Conservation (phyloP, 108 stramenopile species). For the Fistulifera pelliculosa region DNA sequence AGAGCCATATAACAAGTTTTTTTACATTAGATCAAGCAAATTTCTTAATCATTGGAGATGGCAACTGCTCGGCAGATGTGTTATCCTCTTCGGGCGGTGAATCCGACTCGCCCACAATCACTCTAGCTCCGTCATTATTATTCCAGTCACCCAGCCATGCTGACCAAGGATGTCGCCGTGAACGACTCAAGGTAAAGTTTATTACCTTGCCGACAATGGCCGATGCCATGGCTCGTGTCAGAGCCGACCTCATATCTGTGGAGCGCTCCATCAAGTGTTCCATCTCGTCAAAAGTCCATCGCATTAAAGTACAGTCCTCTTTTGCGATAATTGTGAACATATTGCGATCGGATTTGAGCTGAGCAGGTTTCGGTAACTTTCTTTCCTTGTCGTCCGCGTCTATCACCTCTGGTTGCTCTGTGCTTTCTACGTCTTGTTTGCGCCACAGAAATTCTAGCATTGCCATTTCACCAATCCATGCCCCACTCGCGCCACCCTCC, state of each 20-base stretch:
- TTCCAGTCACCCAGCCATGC: slow-evolving; percentile 42
- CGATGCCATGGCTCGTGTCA: slow-evolving; percentile 78
- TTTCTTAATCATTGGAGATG: too few relatives aligned
- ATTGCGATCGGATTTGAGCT: slow-evolving; percentile 8
- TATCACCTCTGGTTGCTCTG: not conserved
- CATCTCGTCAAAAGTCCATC: slow-evolving; percentile 73
- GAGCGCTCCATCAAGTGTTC: slow-evolving; percentile 56
- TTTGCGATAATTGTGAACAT: slow-evolving; percentile 55
- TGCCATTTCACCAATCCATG: slow-evolving; percentile 82
- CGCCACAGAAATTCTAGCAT: slow-evolving; percentile 57
- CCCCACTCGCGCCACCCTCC: slow-evolving; percentile 68
- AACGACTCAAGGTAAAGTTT: slow-evolving; percentile 57
- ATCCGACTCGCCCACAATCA: slow-evolving; percentile 1
- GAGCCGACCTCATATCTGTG: slow-evolving; percentile 48
- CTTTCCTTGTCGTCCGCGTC: not conserved
- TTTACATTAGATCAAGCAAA: too few relatives aligned
- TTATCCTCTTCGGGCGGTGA: too few relatives aligned
- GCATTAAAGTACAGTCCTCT: slow-evolving; percentile 50
- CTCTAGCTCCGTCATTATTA: slow-evolving; percentile 7
- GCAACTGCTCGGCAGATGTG: too few relatives aligned
- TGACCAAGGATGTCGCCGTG: slow-evolving; percentile 23
- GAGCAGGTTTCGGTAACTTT: not conserved
- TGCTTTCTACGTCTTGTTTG: slow-evolving; percentile 2
- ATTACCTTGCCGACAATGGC: slow-evolving; percentile 80
- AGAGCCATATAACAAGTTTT: too few relatives aligned